These are phyloP conservation scores for Ogataea nonfermentans DNA, from an alignment of 805 yeast species.

Conservation along the genomic window DNA sequence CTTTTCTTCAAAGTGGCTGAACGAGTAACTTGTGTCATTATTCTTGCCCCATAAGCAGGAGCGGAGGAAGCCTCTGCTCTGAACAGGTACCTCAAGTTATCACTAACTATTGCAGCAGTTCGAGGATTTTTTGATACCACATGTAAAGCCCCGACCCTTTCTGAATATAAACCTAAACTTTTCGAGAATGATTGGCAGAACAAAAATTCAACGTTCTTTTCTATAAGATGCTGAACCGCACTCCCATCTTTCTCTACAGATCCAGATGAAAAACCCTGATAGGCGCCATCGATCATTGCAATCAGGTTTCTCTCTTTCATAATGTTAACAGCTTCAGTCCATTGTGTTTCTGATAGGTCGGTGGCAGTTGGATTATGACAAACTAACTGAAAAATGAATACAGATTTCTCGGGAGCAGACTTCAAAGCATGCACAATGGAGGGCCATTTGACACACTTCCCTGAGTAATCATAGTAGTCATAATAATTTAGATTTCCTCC, in stretches of 20 bases:
- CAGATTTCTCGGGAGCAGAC: constrained; percentile 70
- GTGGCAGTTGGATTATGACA: constrained; percentile 98
- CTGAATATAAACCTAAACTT: constrained; percentile 96
- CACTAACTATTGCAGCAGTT: constrained; percentile 44
- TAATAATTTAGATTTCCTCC: constrained; percentile 69
- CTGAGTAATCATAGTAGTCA: constrained; percentile 80
- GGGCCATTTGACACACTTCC: constrained; percentile 67
- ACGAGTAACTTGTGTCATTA: constrained; percentile 72
- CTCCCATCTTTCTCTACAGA: constrained; percentile 78
- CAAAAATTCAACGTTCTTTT: constrained; percentile 44
- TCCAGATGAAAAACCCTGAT: constrained; percentile 97
- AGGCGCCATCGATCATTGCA: constrained; percentile 89
- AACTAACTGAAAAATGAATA: constrained; percentile 86
- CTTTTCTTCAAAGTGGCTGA: constrained; percentile 65
- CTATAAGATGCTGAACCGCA: constrained; percentile 69
- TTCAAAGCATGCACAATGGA: constrained; percentile 66
- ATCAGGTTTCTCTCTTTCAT: constrained; percentile 63
- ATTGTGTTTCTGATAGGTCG: constrained; percentile 82
- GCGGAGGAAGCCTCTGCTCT: constrained; percentile 91
- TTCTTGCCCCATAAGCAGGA: constrained; percentile 93
- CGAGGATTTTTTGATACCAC: constrained; percentile 52
- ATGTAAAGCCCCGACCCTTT: constrained; percentile 93
- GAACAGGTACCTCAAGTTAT: constrained; percentile 74
- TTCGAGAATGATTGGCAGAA: constrained; percentile 96
- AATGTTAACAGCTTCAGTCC: constrained; percentile 68